These are phyloP conservation scores for Suhomyces emberorum DNA, from an alignment of 805 yeast genomes.

Conservation along the genomic window DNA sequence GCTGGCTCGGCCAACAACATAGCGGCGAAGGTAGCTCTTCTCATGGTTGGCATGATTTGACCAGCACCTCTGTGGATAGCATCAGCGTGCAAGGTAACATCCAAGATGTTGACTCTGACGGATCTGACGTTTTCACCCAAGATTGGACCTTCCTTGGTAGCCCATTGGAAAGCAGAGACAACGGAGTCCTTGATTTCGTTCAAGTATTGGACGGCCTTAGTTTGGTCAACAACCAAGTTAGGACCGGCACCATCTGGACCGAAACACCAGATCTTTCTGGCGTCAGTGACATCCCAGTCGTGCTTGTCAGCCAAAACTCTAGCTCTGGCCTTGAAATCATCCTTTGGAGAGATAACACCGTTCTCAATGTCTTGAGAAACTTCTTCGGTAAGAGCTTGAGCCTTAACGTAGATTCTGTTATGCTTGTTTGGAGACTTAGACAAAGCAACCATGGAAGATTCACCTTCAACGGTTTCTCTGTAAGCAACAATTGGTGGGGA, in stretches of 20 bases:
- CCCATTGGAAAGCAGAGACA: slow-evolving; percentile 99
- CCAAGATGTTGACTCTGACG: slow-evolving; percentile 95
- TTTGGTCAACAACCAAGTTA: slow-evolving; percentile 97
- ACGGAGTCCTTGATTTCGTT: slow-evolving; percentile 99
- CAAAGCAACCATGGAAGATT: slow-evolving; percentile 92
- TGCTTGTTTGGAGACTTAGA: slow-evolving; percentile 99
- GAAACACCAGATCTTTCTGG: slow-evolving; percentile 99
- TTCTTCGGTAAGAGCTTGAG: slow-evolving; percentile 95
- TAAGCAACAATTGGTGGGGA: slow-evolving; percentile 98
- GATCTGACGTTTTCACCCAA: slow-evolving; percentile 96
- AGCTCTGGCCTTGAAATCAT: slow-evolving; percentile 98
- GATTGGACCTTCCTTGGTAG: slow-evolving; percentile 99
- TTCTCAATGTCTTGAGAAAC: slow-evolving; percentile 85
- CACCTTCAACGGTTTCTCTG: slow-evolving; percentile 96
- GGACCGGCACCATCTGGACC: slow-evolving; percentile 99
- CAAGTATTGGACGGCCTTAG: slow-evolving; percentile 99
- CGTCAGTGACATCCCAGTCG: slow-evolving; percentile 99
- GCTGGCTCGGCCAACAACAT: slow-evolving; percentile 98
- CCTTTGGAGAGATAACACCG: slow-evolving; percentile 91
- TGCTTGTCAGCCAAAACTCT: slow-evolving; percentile 97
- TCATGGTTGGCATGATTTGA: slow-evolving; percentile 99
- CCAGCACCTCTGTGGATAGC: slow-evolving; percentile 99
- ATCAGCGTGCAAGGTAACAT: slow-evolving; percentile 99
- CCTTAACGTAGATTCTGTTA: slow-evolving; percentile 98
- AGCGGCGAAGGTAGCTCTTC: slow-evolving; percentile 99